Conservation (phyloP, 1,284 basidiomycete genomes). For the Cryptococcus deneoformans region DNA sequence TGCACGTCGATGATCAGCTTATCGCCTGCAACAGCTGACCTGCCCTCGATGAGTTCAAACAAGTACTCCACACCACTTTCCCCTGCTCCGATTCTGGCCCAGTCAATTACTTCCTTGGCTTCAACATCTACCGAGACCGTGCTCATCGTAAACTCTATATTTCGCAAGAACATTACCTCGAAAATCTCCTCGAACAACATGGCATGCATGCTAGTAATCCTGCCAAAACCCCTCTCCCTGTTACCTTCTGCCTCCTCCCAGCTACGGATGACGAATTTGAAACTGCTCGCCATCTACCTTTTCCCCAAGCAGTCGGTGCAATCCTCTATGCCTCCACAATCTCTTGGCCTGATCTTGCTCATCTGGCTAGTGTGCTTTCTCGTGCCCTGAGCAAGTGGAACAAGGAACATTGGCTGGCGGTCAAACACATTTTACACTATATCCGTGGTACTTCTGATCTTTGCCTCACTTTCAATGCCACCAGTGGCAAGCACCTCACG, state of each 20-base stretch:
- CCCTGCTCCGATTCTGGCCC: constrained; percentile 20
- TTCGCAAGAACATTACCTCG: constrained; percentile 20
- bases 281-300: constrained; percentile 9
- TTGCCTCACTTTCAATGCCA: constrained; percentile 2
- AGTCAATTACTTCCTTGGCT: constrained; percentile 21
- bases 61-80: constrained; percentile 12
- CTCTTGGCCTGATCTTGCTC: constrained; percentile 20
- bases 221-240: neutral
- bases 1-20: constrained; percentile 11
- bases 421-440: constrained; percentile 19
- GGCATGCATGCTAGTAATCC: constrained; percentile 15
- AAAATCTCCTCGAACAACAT: constrained; percentile 15
- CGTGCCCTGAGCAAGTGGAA: constrained; percentile 23
- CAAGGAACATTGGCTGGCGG: constrained; percentile 16
- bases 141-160: constrained; percentile 12
- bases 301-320: constrained; percentile 12
- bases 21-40: constrained; percentile 14
- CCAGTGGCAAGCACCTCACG: constrained; percentile 15
- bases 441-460: constrained; percentile 4
- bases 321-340: constrained; percentile 7
- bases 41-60: constrained; percentile 18
- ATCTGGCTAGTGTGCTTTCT: constrained; percentile 17
- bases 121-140: constrained; percentile 17
- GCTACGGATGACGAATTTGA: constrained; percentile 5
- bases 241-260: constrained; percentile 1